Base-by-base conservation (phyloP, 306 rosid species). In the Gleditsia sinensis region DNA sequence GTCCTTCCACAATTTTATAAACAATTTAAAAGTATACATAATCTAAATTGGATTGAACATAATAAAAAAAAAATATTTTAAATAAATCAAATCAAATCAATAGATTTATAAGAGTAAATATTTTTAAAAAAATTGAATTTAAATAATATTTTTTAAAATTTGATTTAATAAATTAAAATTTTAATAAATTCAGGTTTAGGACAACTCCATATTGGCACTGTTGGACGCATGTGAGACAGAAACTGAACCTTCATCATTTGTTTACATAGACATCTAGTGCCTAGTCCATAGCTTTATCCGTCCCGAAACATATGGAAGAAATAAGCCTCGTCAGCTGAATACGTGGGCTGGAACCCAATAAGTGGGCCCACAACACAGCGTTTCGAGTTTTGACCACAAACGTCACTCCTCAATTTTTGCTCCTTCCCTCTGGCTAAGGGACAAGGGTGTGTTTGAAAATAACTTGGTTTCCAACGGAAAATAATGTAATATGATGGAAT, bases 281-380 rank as follows among this genome's bases (percentile, higher is more conserved):
- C 10, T 12, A 27, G 13, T 56, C 21, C 14, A 20, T 12, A 28
- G 37, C 28, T 34, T 34, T 34, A 2, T 34, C 39, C 1, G 1
- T 34, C 39, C 62, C 6, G 11, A 27, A 56, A 56, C 62, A 27
- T 5, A 13, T 6, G 20, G 37, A 9, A 37, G n/a, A n/a, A n/a
- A n/a, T n/a, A n/a, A n/a, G 83, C 57, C 79, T 86, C 74, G 62
- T 43, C 0, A 3, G 4, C 14, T 13, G 78, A 55, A 75, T 39
- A 83, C 89, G 90, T 85, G 98, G 69, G 88, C 80, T 86, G 77
- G 69, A 63, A 53, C 16, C 80, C 90, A 92, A 85, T 86, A 84
- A 67, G 27, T 5, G 6, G 87, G 60, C 81, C 88, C 91, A 78
- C 87, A 51, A 4, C 12, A 13, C 36, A 37, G 32, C 17, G 75